Evolutionary conservation across 805 yeast species (phyloP).

Genomic region (Candida boidinii): DNA sequence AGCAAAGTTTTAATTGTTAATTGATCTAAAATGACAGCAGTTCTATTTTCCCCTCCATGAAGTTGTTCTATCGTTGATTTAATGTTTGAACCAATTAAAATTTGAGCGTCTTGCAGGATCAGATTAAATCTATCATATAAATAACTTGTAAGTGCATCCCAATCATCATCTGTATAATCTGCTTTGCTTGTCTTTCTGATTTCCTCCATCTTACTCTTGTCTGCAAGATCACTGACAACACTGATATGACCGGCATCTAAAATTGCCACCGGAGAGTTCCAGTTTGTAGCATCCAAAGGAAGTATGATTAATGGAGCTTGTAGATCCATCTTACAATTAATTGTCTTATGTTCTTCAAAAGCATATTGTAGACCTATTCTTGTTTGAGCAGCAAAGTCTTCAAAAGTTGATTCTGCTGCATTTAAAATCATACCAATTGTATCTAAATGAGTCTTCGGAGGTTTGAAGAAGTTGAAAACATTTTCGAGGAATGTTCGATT

Average conservation of each 20-base stretch:
- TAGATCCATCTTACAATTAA: conserved; percentile 76
- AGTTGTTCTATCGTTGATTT: conserved; percentile 70
- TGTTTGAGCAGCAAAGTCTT: conserved; percentile 83
- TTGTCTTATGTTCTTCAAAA: conserved; percentile 87
- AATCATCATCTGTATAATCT: conserved; percentile 55
- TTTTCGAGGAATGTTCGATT: conserved; percentile 79
- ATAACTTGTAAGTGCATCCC: conserved; percentile 63
- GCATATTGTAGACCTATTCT: conserved; percentile 90
- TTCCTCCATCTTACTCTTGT: conserved; percentile 55
- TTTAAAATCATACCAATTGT: conserved; percentile 84
- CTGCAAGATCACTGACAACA: conserved; percentile 72
- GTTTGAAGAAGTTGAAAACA: conserved; percentile 67
- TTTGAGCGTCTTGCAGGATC: conserved; percentile 75
- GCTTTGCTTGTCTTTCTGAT: conserved; percentile 54
- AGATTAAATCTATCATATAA: conserved; percentile 88
- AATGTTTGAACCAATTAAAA: conserved; percentile 77
- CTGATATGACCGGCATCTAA: conserved; percentile 95
- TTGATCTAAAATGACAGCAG: conserved; percentile 64
- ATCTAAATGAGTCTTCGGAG: conserved; percentile 78
- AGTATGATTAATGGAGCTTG: conserved; percentile 89
- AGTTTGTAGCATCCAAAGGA: conserved; percentile 71
- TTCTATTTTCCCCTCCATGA: conserved; percentile 35
- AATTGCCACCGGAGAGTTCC: conserved; percentile 83
- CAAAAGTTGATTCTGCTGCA: conserved; percentile 94
- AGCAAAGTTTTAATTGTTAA: conserved; percentile 64